These are phyloP conservation scores for Gossypium longicalyx DNA, from an alignment of 345 rosid species.

Conservation along the genomic window DNA sequence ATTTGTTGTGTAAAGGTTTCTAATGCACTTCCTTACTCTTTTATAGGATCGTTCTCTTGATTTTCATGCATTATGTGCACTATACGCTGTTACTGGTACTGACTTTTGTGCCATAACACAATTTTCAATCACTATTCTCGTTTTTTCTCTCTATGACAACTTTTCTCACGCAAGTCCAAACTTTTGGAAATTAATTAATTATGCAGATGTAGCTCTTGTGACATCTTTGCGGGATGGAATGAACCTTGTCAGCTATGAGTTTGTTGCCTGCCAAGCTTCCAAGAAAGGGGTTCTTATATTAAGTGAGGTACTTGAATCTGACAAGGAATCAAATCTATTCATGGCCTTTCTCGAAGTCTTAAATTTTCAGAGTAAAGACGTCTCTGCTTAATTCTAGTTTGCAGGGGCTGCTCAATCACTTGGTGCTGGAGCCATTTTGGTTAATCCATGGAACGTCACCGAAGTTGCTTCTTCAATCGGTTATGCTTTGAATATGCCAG, in stretches of 20 bases:
- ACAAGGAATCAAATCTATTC: not conserved
- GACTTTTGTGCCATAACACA: not conserved
- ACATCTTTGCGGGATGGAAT: constrained; percentile 57
- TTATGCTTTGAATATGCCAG: constrained; percentile 53
- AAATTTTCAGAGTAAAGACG: not conserved
- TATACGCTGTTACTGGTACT: constrained; percentile 57
- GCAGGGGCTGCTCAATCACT: constrained; percentile 69
- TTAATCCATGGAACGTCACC: constrained; percentile 55
- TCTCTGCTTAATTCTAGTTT: constrained; percentile 34
- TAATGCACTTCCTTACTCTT: constrained; percentile 17
- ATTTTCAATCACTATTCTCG: not conserved
- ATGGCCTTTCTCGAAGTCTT: not conserved
- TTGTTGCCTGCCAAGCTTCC: constrained; percentile 58
- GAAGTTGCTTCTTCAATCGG: constrained; percentile 56
- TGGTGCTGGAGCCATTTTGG: constrained; percentile 57
- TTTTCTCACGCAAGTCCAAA: not conserved
- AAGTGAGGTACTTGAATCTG: constrained; percentile 42
- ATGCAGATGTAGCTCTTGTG: constrained; percentile 54
- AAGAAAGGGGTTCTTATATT: constrained; percentile 61
- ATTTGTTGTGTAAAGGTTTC: constrained; percentile 1
- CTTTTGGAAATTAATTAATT: not conserved
- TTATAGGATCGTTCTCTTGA: constrained; percentile 56
- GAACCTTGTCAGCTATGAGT: constrained; percentile 65
- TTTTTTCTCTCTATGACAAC: not conserved
- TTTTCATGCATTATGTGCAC: constrained; percentile 50